Evolutionary conservation across 1,139 yeast genomes (phyloP).

Genomic region (Saccharomyces hybrid): DNA sequence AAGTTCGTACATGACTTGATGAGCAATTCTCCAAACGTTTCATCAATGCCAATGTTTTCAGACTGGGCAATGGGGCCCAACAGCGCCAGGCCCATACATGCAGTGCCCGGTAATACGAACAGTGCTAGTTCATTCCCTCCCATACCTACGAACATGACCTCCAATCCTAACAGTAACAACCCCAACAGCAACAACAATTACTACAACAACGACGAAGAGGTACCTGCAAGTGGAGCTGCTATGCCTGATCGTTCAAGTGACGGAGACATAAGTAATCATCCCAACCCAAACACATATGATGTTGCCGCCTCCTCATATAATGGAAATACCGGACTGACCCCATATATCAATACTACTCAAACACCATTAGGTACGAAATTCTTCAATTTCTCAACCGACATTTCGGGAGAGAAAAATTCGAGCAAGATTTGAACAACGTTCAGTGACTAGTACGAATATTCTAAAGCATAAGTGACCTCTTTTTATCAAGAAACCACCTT

Average conservation of each 20-base stretch:
- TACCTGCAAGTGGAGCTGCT: conserved; percentile 1
- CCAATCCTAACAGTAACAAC: not conserved
- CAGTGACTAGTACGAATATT: not conserved
- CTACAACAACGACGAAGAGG: conserved; percentile 3
- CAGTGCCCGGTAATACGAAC: not conserved
- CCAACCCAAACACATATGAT: conserved; percentile 8
- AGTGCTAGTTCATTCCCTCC: conserved; percentile 1
- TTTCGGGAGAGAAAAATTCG: conserved; percentile 10
- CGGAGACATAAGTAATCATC: not conserved
- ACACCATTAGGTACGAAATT: conserved; percentile 26
- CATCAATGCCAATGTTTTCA: conserved; percentile 28
- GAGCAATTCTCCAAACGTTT: conserved; percentile 28
- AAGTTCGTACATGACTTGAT: conserved; percentile 29
- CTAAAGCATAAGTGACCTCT: not conserved
- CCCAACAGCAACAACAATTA: conserved; percentile 1
- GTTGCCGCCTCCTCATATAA: conserved; percentile 8
- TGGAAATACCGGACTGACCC: conserved; percentile 29
- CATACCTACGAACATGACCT: not conserved
- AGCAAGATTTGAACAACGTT: not conserved
- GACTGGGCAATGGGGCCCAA: conserved; percentile 26
- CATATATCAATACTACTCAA: conserved; percentile 25
- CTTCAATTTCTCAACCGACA: conserved; percentile 23
- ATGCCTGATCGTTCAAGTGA: not conserved
- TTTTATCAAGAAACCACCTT: not conserved
- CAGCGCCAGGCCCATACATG: not conserved